Conservation (phyloP, 768 basidiomycete species). For the Xerocomellus amylosporus region DNA sequence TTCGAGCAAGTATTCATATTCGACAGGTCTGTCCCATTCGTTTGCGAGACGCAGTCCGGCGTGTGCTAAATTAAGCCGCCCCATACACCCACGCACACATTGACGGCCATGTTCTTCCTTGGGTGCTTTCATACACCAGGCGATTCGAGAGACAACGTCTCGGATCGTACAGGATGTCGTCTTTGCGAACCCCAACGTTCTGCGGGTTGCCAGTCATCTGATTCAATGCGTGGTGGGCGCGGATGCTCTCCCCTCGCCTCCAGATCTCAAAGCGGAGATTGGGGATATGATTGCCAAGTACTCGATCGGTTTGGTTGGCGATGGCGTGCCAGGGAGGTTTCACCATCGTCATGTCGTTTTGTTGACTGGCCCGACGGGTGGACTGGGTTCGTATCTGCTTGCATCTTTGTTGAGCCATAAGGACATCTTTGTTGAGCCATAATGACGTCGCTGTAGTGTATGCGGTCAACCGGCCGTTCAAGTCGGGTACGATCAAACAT, state of each 20-base stretch:
- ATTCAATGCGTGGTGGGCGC: neutral
- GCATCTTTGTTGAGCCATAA: conserved; percentile 34
- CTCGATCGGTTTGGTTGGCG: conserved; percentile 20
- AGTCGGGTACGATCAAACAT: conserved; percentile 5
- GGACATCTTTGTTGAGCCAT: too few relatives aligned
- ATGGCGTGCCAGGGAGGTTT: neutral
- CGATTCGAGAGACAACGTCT: conserved; percentile 11
- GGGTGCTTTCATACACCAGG: conserved; percentile 7
- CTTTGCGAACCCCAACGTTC: conserved; percentile 40
- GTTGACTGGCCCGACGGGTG: conserved; percentile 34
- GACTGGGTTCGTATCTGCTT: conserved; percentile 36
- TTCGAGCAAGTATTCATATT: conserved; percentile 38
- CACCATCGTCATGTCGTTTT: conserved; percentile 28
- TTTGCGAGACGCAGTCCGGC: too few relatives aligned
- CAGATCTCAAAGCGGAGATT: conserved; percentile 20
- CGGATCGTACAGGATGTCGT: conserved; percentile 38
- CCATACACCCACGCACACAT: conserved; percentile 4
- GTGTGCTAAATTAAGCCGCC: too few relatives aligned
- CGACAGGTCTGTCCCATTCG: conserved; percentile 27
- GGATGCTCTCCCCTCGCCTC: neutral
- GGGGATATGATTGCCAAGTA: conserved; percentile 41
- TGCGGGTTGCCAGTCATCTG: conserved; percentile 28
- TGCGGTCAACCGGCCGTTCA: conserved; percentile 28
- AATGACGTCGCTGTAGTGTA: conserved; percentile 30
- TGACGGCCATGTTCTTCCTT: conserved; percentile 39